Evolutionary conservation across 805 yeast species (phyloP), one percentile per base, ranked within the genome.

Genomic region (Monosporozyma unispora): DNA sequence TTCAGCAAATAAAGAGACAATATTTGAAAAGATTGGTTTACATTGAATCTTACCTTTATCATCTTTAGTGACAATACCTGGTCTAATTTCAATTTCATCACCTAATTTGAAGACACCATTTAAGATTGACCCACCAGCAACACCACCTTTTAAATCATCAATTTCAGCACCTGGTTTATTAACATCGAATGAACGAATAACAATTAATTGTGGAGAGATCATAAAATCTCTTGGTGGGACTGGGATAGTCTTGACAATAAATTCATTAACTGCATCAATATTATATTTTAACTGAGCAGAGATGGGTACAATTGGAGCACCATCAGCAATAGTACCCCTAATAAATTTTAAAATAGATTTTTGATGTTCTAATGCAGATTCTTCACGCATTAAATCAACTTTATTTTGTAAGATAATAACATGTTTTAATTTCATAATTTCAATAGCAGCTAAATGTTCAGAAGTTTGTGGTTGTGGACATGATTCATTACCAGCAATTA

Each of bases 401-500:
- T 93, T 93, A 73, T 93, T 93, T 72, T 93, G 99, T 66, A 93
- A 76, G 60, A 93, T 91, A 58, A 93, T 87, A 52, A 93, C 96
- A 68, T 93, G 98, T 64, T 89, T 86, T 72, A 93, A 82, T 68
- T 91, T 91, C 99, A 93, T 93, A 70, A 95, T 93, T 76, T 93
- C 99, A 64, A 93, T 93, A 55, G 99, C 99, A 47, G 99, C 99
- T 73, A 93, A 79, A 77, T 93, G 99, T 75, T 93, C 99, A 12
- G 96, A 85, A 16, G 99, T 93, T 76, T 93, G 99, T 42, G 99
- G 99, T 76, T 93, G 99, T 53, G 99, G 99, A 77, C 99, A 93
- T 49, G 96, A 81, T 78, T 93, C 99, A 69, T 93, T 93, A 72
- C 98, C 99, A 27, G 99, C 99, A 67, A 93, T 84, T 57, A 93